phyloP scores from a whole-genome alignment of 208 protist genomes.

The Trypanosoma melophagium region DNA sequence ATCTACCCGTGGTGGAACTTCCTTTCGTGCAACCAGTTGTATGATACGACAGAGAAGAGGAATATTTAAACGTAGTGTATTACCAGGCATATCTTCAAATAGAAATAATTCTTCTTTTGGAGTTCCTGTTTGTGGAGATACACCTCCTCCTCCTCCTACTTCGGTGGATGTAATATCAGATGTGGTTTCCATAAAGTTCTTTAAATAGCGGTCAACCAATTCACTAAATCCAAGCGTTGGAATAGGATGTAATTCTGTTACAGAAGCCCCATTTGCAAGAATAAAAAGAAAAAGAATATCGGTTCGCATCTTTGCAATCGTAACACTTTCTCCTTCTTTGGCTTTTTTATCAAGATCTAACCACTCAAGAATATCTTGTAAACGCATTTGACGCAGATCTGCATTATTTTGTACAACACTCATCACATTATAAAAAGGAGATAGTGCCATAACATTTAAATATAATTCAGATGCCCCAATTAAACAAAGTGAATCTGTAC shows the following conservation, averaged over 20 bases:
- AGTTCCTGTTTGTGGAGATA: no score
- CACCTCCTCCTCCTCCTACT: no score
- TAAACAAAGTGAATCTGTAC: constrained; percentile 66
- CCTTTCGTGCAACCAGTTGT: constrained; percentile 8
- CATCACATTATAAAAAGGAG: constrained; percentile 65
- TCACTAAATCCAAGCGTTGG: constrained; percentile 35
- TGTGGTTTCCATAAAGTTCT: constrained; percentile 3
- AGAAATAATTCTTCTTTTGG: constrained; percentile 20
- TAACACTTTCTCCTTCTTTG: constrained; percentile 40
- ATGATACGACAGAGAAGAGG: constrained; percentile 28
- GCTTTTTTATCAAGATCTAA: constrained; percentile 54
- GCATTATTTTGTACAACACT: constrained; percentile 54
- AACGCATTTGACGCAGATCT: constrained; percentile 57
- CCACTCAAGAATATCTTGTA: constrained; percentile 68
- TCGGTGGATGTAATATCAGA: not conserved
- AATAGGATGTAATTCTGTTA: constrained; percentile 50
- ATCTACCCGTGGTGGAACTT: constrained; percentile 14
- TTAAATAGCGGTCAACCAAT: constrained; percentile 55
- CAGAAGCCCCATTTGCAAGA: constrained; percentile 52
- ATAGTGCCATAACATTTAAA: constrained; percentile 67
- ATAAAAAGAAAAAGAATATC: constrained; percentile 77
- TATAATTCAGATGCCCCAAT: constrained; percentile 69
- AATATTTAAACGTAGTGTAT: constrained; percentile 35
- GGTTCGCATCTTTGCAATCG: constrained; percentile 53
- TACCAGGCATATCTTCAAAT: constrained; percentile 37